A percentile compares a stretch with the other conserved stretches of the same genome.
Evolutionary conservation across 352 stramenopile genomes (phyloP).

Genomic region (Hyaloperonospora brassicae): DNA sequence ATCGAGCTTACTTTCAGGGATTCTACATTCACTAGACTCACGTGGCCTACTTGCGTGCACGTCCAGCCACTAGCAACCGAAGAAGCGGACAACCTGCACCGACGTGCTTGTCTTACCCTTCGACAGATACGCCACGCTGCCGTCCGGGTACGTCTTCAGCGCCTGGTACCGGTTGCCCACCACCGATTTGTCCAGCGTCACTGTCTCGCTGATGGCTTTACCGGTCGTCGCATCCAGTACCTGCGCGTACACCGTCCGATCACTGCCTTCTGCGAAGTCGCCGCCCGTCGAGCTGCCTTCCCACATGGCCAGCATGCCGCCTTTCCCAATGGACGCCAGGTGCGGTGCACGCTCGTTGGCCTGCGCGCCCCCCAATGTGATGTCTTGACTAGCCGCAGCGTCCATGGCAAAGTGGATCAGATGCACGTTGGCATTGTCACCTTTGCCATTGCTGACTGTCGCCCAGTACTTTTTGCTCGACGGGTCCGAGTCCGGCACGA

Average conservation of each 20-base stretch:
- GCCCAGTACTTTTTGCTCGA: slow-evolving; percentile 51
- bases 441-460: slow-evolving; percentile 45
- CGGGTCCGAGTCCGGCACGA: slow-evolving; percentile 26
- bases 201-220: slow-evolving; percentile 34
- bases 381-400: slow-evolving; percentile 37
- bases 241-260: slow-evolving; percentile 44
- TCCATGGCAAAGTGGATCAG: slow-evolving; percentile 52
- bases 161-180: slow-evolving; percentile 60
- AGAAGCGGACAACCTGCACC: slow-evolving; percentile 46
- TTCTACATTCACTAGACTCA: no score
- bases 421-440: slow-evolving; percentile 43
- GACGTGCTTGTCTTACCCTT: slow-evolving; percentile 33
- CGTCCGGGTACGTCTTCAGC: slow-evolving; percentile 42
- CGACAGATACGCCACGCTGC: slow-evolving; percentile 45
- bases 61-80: slow-evolving; percentile 24
- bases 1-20: no score
- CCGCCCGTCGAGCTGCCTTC: slow-evolving; percentile 34
- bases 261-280: slow-evolving; percentile 23
- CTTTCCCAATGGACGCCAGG: slow-evolving; percentile 31
- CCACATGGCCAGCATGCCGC: slow-evolving; percentile 41
- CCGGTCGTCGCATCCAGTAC: slow-evolving; percentile 36
- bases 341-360: slow-evolving; percentile 48
- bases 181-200: slow-evolving; percentile 35
- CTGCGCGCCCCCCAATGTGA: slow-evolving; percentile 39
- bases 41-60: no score